Base-by-base conservation (phyloP, 2,329 filamentous ascomycete species). In the Chaetomium globosum region DNA sequence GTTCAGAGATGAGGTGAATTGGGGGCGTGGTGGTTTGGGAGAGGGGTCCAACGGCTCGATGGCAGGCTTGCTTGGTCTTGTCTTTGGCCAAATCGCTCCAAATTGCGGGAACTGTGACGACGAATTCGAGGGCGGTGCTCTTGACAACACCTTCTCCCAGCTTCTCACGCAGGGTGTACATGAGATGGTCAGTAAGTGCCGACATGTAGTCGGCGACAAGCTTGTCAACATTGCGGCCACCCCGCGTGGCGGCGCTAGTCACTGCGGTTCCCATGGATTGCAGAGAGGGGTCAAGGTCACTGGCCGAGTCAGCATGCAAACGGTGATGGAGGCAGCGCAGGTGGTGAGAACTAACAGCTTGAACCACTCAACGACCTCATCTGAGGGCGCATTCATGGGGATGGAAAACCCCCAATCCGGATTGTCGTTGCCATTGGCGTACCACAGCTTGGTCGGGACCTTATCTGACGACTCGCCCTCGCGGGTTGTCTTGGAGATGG, bases 81-180 rank as follows among this genome's bases (percentile, higher is more conserved):
- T 83, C 77, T 59, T 83, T 85, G 33, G 84, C 83, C 5, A 76
- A 76, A 53, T 85, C 83, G 46, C 80, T 83, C 85, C 85, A 87
- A 8, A 87, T 83, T 5, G 84, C 84, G 0, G 85, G 85, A 0
- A 87, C 83, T 0, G 85, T 85, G 23, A 87, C 74, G 53, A 86
- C 79, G 63, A 85, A 85, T 61, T 86, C 79, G 67, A 84, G 77
- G 0, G 80, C 77, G 0, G 77, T 83, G 21, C 74, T 78, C 4
- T 74, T 74, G 5, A 84, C 73, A 23, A 82, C 76, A 1, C 75
- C 75, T 1, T 73, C 72, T 2, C 80, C 80, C 1, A 85, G 71
- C 4, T 77, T 76, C 48, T 77, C 73, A 51, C 78, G 74, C 19
- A 86, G 72, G 0, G 78, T 76, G 55, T 77, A 75, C 66, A 81